A percentile compares a stretch with the other conserved stretches of the same genome.
phyloP scores from a whole-genome alignment of 371 early-diverging fungal species.

The Batrachochytrium dendrobatidis region DNA sequence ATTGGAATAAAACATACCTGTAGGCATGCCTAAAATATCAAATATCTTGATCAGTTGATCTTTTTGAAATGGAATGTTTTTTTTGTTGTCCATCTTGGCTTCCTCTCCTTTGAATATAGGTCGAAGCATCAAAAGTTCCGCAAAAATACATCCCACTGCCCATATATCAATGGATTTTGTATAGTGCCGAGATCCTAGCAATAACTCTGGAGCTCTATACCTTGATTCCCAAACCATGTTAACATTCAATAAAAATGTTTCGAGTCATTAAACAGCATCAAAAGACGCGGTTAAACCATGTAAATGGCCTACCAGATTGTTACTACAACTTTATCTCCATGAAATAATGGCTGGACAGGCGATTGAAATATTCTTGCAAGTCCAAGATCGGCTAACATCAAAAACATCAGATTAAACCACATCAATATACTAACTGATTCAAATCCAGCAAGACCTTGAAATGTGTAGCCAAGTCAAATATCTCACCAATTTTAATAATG shows the following conservation, averaged over 20 bases:
- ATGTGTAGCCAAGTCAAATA: not conserved
- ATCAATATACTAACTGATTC: not conserved
- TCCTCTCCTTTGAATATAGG: constrained; percentile 95
- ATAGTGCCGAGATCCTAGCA: constrained; percentile 88
- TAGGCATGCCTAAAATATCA: constrained; percentile 83
- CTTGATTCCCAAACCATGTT: constrained; percentile 7
- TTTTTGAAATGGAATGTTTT: constrained; percentile 79
- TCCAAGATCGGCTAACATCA: constrained; percentile 74
- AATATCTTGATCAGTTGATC: constrained; percentile 84
- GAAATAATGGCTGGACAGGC: constrained; percentile 75
- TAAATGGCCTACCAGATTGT: constrained; percentile 87
- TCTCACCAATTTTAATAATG: constrained; percentile 75
- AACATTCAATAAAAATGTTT: not conserved
- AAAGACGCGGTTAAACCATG: no score
- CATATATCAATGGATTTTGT: constrained; percentile 91
- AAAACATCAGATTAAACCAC: constrained; percentile 1
- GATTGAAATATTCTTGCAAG: constrained; percentile 76
- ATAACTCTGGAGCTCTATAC: constrained; percentile 92
- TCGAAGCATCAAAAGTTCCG: constrained; percentile 76
- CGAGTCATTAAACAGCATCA: no score
- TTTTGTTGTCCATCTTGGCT: constrained; percentile 84
- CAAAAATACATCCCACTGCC: constrained; percentile 95
- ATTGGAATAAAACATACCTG: constrained; percentile 44
- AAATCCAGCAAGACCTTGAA: no score
- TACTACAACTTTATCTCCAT: constrained; percentile 91